A percentile compares a stretch with the other conserved stretches of the same genome.
These are phyloP conservation scores for Ceratobasidium sp. DNA, from an alignment of 1,284 basidiomycete species.

Conservation along the genomic window DNA sequence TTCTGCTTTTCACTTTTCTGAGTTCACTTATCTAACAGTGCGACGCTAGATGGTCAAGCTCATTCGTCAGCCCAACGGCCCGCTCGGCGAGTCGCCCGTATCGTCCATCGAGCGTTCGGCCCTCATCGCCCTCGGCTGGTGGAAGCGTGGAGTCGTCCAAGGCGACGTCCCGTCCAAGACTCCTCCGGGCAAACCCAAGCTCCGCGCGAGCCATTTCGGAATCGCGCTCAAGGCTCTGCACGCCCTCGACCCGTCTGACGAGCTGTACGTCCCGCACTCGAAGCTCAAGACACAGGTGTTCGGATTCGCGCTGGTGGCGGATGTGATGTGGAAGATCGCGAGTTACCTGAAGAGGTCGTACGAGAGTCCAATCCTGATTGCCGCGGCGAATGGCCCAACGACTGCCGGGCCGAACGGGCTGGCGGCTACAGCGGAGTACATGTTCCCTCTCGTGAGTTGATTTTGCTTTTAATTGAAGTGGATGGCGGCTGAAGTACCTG, in stretches of 20 bases:
- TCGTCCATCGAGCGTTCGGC: slow-evolving; percentile 11
- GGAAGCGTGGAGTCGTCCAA: background rate
- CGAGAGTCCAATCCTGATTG: background rate
- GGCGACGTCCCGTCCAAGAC: background rate
- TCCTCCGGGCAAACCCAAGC: background rate
- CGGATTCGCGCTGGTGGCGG: background rate
- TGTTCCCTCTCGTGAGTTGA: slow-evolving; percentile 7
- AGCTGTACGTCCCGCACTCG: slow-evolving; percentile 7
- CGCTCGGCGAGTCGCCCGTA: slow-evolving; percentile 17
- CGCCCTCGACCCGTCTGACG: slow-evolving; percentile 1
- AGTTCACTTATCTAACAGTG: background rate
- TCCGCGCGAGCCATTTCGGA: slow-evolving; percentile 33
- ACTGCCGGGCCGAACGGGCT: background rate
- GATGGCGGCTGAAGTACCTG: no score
- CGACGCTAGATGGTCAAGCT: slow-evolving; percentile 15
- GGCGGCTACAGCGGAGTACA: background rate
- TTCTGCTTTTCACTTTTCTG: background rate
- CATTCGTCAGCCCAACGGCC: background rate
- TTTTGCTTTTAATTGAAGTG: background rate
- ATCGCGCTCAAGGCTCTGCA: slow-evolving; percentile 29
- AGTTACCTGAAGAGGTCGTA: slow-evolving; percentile 17
- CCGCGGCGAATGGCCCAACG: background rate
- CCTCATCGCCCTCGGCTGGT: slow-evolving; percentile 15
- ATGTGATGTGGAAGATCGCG: background rate
- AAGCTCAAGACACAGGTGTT: background rate